Percentiles rank a stretch among this genome's conserved stretches.
Evolutionary conservation across 257 asterid genomes (phyloP).

Genomic region (Rauvolfia tetraphylla): DNA sequence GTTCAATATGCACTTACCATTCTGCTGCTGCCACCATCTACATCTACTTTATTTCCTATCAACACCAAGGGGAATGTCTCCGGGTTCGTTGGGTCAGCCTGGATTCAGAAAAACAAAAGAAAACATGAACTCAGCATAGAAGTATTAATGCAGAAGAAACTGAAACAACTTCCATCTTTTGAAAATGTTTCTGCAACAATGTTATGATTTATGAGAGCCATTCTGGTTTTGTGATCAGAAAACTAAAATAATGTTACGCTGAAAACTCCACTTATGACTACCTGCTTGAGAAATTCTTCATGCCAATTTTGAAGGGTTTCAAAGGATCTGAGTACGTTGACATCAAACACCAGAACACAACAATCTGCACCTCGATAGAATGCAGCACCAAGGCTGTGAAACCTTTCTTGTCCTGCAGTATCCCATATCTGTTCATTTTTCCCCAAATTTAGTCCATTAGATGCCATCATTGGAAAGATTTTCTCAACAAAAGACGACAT

Average conservation of each 20-base stretch:
- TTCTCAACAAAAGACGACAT: background rate
- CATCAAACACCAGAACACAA: constrained; percentile 77
- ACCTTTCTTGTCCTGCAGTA: constrained; percentile 93
- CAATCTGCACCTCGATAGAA: constrained; percentile 96
- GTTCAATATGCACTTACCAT: constrained; percentile 36
- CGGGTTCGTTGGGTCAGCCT: constrained; percentile 64
- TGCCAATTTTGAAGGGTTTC: constrained; percentile 85
- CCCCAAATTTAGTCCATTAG: background rate
- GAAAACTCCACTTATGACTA: background rate
- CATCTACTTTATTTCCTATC: constrained; percentile 83
- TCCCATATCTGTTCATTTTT: constrained; percentile 66
- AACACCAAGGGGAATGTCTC: constrained; percentile 71
- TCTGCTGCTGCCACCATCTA: constrained; percentile 64
- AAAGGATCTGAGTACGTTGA: constrained; percentile 64
- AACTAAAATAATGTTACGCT: background rate
- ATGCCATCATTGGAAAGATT: background rate
- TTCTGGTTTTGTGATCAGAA: background rate
- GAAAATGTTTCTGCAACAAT: background rate
- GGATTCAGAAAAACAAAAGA: background rate
- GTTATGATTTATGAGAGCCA: background rate
- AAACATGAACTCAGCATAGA: background rate
- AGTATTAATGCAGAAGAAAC: background rate
- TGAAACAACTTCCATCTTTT: background rate
- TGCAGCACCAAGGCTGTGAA: constrained; percentile 78
- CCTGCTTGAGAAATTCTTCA: constrained; percentile 76